Conservation (phyloP, 106 monocot genomes). For the Ottelia alismoides region DNA sequence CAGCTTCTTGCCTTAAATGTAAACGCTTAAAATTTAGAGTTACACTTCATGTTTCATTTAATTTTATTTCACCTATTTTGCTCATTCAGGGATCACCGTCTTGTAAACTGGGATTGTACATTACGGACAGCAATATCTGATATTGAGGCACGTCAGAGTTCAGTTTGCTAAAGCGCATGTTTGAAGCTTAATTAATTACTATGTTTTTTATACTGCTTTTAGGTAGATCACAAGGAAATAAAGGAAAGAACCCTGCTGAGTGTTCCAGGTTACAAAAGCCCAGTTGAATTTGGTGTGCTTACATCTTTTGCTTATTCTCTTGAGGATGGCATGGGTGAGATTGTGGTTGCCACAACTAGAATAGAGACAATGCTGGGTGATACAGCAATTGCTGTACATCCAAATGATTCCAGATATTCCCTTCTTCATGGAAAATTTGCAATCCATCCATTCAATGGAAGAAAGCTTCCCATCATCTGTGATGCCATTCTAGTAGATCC, state of each 20-base stretch:
- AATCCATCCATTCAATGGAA: constrained; percentile 81
- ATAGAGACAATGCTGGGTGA: constrained; percentile 99
- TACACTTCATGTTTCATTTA: too few relatives aligned
- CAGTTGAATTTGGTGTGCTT: constrained; percentile 78
- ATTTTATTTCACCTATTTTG: background rate
- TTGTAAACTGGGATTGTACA: constrained; percentile 98
- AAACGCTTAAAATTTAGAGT: too few relatives aligned
- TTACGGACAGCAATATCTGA: constrained; percentile 93
- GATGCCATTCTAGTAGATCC: constrained; percentile 83
- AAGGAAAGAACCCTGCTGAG: constrained; percentile 62
- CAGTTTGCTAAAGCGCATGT: constrained; percentile 3
- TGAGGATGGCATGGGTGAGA: constrained; percentile 66
- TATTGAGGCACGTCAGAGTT: constrained; percentile 57
- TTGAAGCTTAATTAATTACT: background rate
- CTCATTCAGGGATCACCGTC: constrained; percentile 63
- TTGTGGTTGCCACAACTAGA: constrained; percentile 93
- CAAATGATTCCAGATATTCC: constrained; percentile 62
- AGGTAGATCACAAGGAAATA: constrained; percentile 90
- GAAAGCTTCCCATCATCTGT: constrained; percentile 77
- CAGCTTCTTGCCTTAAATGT: too few relatives aligned
- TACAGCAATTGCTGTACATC: constrained; percentile 92
- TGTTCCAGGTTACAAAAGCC: constrained; percentile 63
- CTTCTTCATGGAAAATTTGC: constrained; percentile 89
- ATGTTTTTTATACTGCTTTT: background rate
- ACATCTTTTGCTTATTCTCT: constrained; percentile 88